These are phyloP conservation scores for Plantago coronopus DNA, from an alignment of 305 asterid species.

Conservation along the genomic window DNA sequence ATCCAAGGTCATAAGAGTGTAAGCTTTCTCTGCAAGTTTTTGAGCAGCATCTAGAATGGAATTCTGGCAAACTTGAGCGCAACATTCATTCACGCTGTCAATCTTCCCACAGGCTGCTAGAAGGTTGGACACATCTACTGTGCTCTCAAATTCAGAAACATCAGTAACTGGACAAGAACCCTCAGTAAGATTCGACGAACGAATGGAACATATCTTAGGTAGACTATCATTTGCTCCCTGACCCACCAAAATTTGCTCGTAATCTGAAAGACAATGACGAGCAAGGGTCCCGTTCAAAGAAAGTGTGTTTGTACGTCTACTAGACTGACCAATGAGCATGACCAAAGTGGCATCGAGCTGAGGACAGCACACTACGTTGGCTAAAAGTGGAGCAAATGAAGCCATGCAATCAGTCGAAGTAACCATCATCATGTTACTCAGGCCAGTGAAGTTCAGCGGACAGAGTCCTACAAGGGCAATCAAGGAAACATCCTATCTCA, in stretches of 20 bases:
- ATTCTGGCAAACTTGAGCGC: conserved; percentile 86
- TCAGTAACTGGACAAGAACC: conserved; percentile 86
- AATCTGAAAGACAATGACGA: conserved; percentile 79
- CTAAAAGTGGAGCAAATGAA: conserved; percentile 82
- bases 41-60: conserved; percentile 81
- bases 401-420: conserved; percentile 88
- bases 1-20: conserved; percentile 48
- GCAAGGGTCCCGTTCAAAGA: conserved; percentile 70
- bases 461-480: conserved; percentile 53
- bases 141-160: conserved; percentile 67
- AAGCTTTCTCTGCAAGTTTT: conserved; percentile 67
- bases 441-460: conserved; percentile 59
- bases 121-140: conserved; percentile 63
- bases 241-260: conserved; percentile 70
- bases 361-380: conserved; percentile 93
- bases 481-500: conserved; percentile 8
- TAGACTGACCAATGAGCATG: conserved; percentile 79
- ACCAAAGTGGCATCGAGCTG: conserved; percentile 86
- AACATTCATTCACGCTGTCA: conserved; percentile 82
- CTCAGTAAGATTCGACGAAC: conserved; percentile 71
- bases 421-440: conserved; percentile 57
- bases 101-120: conserved; percentile 81
- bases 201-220: conserved; percentile 69
- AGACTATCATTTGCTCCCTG: conserved; percentile 78
- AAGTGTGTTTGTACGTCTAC: conserved; percentile 63